Conservation (phyloP, 495 filamentous ascomycete species). For the Penicillium steckii region DNA sequence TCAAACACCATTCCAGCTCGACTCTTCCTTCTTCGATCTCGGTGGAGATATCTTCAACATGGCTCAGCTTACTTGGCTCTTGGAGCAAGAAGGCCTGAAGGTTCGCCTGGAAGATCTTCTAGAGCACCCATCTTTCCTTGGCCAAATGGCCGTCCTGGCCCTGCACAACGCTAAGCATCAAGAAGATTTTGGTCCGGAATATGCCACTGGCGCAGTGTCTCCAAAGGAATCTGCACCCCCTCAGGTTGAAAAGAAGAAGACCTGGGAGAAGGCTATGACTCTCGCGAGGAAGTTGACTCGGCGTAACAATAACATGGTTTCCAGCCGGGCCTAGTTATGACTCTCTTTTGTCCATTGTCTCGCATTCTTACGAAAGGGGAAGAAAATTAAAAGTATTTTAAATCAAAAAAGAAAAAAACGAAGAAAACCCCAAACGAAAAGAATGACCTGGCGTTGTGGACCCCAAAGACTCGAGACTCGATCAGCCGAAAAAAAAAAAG, state of each 20-base stretch:
- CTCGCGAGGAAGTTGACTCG: constrained; percentile 32
- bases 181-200: constrained; percentile 16
- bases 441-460: too few relatives aligned
- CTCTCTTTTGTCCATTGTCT: not conserved
- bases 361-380: too few relatives aligned
- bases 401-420: constrained; percentile 1
- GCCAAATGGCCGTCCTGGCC: constrained; percentile 47
- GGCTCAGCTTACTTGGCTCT: constrained; percentile 45
- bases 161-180: constrained; percentile 31
- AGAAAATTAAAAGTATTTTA: too few relatives aligned
- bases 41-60: constrained; percentile 55
- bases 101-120: constrained; percentile 52
- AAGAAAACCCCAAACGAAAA: too few relatives aligned
- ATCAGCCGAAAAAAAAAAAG: constrained; percentile 1
- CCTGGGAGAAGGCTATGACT: constrained; percentile 31
- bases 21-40: constrained; percentile 52
- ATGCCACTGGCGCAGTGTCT: constrained; percentile 13
- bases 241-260: constrained; percentile 28
- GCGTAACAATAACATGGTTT: constrained; percentile 17
- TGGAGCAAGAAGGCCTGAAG: constrained; percentile 50
- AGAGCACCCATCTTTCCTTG: constrained; percentile 47
- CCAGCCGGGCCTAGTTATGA: constrained; percentile 18
- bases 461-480: too few relatives aligned
- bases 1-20: constrained; percentile 36
- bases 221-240: constrained; percentile 8